phyloP scores from a whole-genome alignment of 805 yeast genomes.

The Spathaspora arborariae region DNA sequence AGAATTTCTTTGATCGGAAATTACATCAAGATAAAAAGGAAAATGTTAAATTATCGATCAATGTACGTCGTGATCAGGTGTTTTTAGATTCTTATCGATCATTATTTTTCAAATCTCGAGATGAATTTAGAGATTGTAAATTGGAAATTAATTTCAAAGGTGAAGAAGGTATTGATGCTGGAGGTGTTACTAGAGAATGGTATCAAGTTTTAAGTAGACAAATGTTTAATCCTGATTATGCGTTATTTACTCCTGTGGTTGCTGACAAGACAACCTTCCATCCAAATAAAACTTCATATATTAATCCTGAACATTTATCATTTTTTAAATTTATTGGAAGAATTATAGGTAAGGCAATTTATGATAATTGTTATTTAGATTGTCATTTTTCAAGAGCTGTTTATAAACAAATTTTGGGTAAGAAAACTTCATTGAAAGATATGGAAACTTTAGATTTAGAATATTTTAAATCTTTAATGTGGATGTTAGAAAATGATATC shows the following conservation, averaged over 20 bases:
- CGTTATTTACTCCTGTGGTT: slow-evolving; percentile 85
- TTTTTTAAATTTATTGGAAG: slow-evolving; percentile 94
- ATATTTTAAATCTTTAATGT: slow-evolving; percentile 83
- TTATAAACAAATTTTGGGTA: slow-evolving; percentile 79
- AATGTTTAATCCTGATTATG: slow-evolving; percentile 95
- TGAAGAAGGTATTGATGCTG: slow-evolving; percentile 97
- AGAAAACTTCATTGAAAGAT: slow-evolving; percentile 80
- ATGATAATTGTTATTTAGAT: slow-evolving; percentile 80
- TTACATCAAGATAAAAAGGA: slow-evolving; percentile 51
- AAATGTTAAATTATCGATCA: slow-evolving; percentile 52
- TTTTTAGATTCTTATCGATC: slow-evolving; percentile 87
- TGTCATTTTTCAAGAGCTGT: slow-evolving; percentile 95
- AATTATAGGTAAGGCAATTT: slow-evolving; percentile 90
- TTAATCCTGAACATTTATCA: slow-evolving; percentile 88
- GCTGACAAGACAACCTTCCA: slow-evolving; percentile 92
- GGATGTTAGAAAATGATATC: slow-evolving; percentile 97
- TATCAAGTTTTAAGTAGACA: slow-evolving; percentile 89
- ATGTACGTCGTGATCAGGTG: slow-evolving; percentile 83
- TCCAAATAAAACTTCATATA: slow-evolving; percentile 88
- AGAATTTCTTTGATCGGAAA: slow-evolving; percentile 75
- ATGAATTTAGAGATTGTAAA: slow-evolving; percentile 67
- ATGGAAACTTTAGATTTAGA: slow-evolving; percentile 92
- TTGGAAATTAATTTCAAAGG: slow-evolving; percentile 83
- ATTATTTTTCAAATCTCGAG: slow-evolving; percentile 71
- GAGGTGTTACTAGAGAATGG: slow-evolving; percentile 98